Percentiles rank a stretch among this genome's conserved stretches.
These are phyloP conservation scores for Globisporangium apiculatum DNA, from an alignment of 352 stramenopile species.

Conservation along the genomic window DNA sequence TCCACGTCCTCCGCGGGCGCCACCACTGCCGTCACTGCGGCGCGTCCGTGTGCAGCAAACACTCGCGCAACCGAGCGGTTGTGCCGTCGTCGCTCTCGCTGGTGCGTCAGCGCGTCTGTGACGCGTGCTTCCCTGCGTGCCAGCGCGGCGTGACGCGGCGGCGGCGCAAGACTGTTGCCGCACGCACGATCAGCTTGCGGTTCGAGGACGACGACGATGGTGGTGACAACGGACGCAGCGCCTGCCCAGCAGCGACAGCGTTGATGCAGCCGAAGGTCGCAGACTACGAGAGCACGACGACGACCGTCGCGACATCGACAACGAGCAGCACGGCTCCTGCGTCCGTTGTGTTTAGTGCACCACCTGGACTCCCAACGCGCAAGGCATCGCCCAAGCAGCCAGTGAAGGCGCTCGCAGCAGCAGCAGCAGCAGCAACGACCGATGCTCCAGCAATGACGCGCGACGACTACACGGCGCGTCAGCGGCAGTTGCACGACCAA, in stretches of 20 bases:
- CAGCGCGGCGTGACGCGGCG: constrained; percentile 14
- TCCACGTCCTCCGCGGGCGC: constrained; percentile 53
- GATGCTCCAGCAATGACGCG: neutral
- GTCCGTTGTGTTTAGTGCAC: neutral
- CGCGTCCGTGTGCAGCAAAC: constrained; percentile 62
- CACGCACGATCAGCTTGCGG: constrained; percentile 9
- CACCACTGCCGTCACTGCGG: constrained; percentile 80
- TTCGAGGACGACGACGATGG: constrained; percentile 10
- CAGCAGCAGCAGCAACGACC: neutral
- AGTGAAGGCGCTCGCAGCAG: neutral
- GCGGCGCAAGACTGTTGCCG: constrained; percentile 11
- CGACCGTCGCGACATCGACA: constrained; percentile 1
- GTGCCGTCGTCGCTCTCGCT: constrained; percentile 62
- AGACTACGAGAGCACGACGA: constrained; percentile 9
- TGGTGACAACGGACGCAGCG: too few species aligned
- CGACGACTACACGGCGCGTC: neutral
- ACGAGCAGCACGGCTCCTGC: neutral
- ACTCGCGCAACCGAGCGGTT: constrained; percentile 60
- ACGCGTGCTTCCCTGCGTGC: constrained; percentile 57
- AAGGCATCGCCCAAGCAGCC: neutral
- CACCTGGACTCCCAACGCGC: neutral
- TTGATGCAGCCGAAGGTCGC: neutral
- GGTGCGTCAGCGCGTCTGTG: constrained; percentile 64
- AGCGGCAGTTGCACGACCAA: neutral
- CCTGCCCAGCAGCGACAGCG: too few species aligned